These are phyloP conservation scores for Gyrodon lividus DNA, from an alignment of 768 basidiomycete species.

Conservation along the genomic window DNA sequence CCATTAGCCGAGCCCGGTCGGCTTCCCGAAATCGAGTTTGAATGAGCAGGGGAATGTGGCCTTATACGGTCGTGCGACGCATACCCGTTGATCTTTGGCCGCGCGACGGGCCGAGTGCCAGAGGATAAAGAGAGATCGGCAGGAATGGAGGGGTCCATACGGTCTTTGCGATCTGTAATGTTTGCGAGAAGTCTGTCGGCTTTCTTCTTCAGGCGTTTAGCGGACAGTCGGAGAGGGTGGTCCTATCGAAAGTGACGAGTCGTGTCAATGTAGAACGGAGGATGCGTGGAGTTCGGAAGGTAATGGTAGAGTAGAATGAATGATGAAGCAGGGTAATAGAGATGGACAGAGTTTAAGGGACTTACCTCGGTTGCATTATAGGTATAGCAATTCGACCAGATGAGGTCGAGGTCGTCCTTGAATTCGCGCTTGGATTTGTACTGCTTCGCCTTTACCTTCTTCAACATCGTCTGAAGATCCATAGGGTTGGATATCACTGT, in stretches of 20 bases:
- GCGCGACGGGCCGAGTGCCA: conserved; percentile 29
- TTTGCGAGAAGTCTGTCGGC: conserved; percentile 84
- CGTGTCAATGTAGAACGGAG: conserved; percentile 1
- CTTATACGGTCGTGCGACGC: conserved; percentile 23
- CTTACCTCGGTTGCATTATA: conserved; percentile 91
- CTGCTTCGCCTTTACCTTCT: conserved; percentile 87
- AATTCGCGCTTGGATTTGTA: conserved; percentile 96
- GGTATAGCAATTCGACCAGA: conserved; percentile 93
- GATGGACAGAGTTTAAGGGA: conserved; percentile 12
- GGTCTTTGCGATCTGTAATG: conserved; percentile 86
- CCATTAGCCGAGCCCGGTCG: conserved; percentile 20
- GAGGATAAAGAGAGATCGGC: conserved; percentile 36
- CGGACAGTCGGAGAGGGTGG: conserved; percentile 85
- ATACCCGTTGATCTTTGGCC: conserved; percentile 46
- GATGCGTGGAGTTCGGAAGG: background rate
- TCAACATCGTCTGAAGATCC: conserved; percentile 92
- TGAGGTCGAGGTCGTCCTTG: conserved; percentile 90
- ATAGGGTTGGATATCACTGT: conserved; percentile 92
- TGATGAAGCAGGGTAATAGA: background rate
- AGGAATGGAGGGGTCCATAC: conserved; percentile 68
- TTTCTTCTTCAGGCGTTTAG: conserved; percentile 76
- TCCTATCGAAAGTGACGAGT: conserved; percentile 44
- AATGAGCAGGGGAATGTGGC: conserved; percentile 21
- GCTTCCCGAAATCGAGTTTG: background rate
- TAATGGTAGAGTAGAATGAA: background rate